Percentiles rank a stretch among this genome's conserved stretches.
phyloP scores from a whole-genome alignment of 768 basidiomycete genomes.

The Russula ochroleuca region DNA sequence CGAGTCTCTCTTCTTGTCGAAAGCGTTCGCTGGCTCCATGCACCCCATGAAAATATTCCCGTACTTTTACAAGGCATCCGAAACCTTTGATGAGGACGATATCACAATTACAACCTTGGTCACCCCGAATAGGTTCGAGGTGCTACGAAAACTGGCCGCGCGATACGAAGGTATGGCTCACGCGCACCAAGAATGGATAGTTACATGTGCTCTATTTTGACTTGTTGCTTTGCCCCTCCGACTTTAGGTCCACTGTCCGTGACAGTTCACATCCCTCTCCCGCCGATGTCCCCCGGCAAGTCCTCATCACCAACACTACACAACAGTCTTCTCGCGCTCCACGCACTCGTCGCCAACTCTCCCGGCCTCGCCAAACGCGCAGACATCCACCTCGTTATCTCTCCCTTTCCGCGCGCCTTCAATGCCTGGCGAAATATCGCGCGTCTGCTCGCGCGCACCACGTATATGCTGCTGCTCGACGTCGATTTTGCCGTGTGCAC shows the following conservation, averaged over 20 bases:
- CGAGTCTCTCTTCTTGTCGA: constrained; percentile 47
- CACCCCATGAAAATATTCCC: constrained; percentile 73
- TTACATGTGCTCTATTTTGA: not conserved
- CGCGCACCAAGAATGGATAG: not conserved
- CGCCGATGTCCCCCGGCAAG: constrained; percentile 39
- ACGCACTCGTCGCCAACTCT: constrained; percentile 61
- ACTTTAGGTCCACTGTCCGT: constrained; percentile 75
- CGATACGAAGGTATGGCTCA: constrained; percentile 62
- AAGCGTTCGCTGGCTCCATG: constrained; percentile 65
- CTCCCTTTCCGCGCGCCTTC: constrained; percentile 56
- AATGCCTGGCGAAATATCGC: constrained; percentile 90
- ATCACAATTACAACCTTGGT: constrained; percentile 84
- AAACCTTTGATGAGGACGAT: constrained; percentile 53
- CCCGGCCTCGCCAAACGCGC: constrained; percentile 63
- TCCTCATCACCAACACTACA: constrained; percentile 31
- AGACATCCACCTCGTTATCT: constrained; percentile 83
- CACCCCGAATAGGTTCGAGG: constrained; percentile 71
- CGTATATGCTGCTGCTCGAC: constrained; percentile 87
- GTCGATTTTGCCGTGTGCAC: constrained; percentile 86
- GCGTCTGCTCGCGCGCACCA: constrained; percentile 76
- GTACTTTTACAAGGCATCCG: constrained; percentile 71
- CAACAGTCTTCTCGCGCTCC: constrained; percentile 56
- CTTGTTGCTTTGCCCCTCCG: not conserved
- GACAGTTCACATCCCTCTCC: constrained; percentile 67
- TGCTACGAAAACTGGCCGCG: constrained; percentile 65